phyloP scores from a whole-genome alignment of 306 rosid genomes.

The Canavalia gladiata region DNA sequence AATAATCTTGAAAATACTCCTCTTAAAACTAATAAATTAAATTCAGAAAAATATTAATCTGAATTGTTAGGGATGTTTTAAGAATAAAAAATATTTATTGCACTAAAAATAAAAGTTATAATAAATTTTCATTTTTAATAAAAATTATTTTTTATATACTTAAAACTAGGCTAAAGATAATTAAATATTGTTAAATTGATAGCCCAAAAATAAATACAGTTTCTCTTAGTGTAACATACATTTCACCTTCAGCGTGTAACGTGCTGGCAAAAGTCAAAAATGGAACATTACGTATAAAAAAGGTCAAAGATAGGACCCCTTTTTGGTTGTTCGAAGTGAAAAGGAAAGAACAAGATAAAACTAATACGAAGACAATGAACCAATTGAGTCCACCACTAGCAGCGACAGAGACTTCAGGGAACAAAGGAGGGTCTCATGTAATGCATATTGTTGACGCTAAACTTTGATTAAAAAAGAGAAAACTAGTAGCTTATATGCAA shows the following conservation, averaged over 20 bases:
- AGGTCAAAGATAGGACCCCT: neutral
- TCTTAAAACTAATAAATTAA: no score
- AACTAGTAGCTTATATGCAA: neutral
- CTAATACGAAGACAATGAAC: neutral
- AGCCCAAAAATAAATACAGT: no score
- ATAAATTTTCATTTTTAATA: no score
- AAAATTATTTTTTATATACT: no score
- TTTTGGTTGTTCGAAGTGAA: neutral
- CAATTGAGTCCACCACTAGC: neutral
- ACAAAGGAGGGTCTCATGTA: neutral
- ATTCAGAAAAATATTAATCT: no score
- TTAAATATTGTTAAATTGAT: no score
- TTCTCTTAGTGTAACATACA: no score
- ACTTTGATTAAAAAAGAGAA: neutral
- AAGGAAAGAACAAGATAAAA: neutral
- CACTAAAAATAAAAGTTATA: no score
- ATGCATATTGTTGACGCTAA: neutral
- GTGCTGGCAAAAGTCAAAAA: neutral
- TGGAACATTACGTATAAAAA: neutral
- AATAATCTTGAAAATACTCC: no score
- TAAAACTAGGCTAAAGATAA: no score
- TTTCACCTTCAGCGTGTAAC: neutral
- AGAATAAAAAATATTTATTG: no score
- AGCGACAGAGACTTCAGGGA: neutral
- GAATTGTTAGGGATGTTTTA: no score